Base-by-base conservation (phyloP, 495 filamentous ascomycete species). In the Xylaria grammica region DNA sequence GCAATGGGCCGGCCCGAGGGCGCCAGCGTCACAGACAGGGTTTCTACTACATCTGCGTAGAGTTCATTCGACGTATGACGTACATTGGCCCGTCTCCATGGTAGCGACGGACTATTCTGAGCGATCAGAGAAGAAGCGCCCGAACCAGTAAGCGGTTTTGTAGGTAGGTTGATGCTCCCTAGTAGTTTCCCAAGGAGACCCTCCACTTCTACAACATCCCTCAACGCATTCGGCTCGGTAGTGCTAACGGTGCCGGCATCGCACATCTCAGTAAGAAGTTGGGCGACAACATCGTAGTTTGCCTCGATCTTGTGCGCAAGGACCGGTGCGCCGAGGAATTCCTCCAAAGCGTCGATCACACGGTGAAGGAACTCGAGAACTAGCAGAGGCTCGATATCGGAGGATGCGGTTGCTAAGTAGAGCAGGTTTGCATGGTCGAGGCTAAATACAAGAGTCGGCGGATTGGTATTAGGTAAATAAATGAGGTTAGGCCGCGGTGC, bases 11-110 rank as follows among this genome's bases (percentile, higher is more conserved):
- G 84, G 9, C 96, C 95, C 0, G 94, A 97, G 0, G 95, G 95
- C 0, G 95, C 92, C 54, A 97, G 84, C 1, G 88, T 95, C 4
- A 97, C 91, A 0, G 87, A 87, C 0, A 99, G 84, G 4, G 91
- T 90, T 79, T 99, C 95, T 48, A 99, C 85, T 2, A 99, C 85
- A 75, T 99, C 95, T 44, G 97, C 95, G 75, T 99, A 98, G 36
- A 99, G 85, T 76, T 98, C 94, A 77, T 97, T 98, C 52, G 90
- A 94, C 6, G 94, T 98, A 75, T 99, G 96, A 9, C 93, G 87
- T 60, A 99, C 95, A 70, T 95, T 96, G 38, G 93, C 85, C 32
- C 93, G 85, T 50, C 95, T 86, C 95, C 95, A 99, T 6, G 93
- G 93, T 56, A 86, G 65, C 13, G 84, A 81, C 0, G 81, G 77